Evolutionary conservation across 345 rosid genomes (phyloP), one percentile per base, ranked within the genome.

Genomic region (Raphanus raphanistrum): DNA sequence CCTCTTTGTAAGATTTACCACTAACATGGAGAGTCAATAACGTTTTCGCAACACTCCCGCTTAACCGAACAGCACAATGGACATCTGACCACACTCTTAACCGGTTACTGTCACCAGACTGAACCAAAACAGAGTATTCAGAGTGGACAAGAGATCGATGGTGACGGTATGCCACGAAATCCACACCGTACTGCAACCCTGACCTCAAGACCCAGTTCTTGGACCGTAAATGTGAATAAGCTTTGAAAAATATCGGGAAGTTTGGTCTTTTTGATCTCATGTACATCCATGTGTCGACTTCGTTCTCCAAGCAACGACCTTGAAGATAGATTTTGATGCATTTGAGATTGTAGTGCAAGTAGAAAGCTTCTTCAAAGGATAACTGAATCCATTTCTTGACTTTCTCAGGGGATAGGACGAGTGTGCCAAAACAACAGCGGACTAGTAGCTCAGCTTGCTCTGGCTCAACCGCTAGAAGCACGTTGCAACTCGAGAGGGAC

Each of bases 91-190:
- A 92, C 16, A 76, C 58, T 52, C 84, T 84, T 74, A 94, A 68
- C 58, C 91, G 82, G 36, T 84, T 82, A 63, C 73, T 78, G 17
- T 26, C 81, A 48, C 82, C 9, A 2, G 78, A 87, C 55, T 75
- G 79, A 70, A 86, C 84, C 60, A 90, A 76, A 57, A 92, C 92
- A 0, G 93, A 92, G 77, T 84, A 94, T 50, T 92, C 93, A 26
- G 97, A 87, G 82, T 92, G 97, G 61, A 94, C 97, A 60, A 90
- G 81, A 66, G 93, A 85, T 0, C 97, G 98, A 76, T 89, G 97
- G 70, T 94, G 97, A n/a, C 85, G 85, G 71, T 94, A 92, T 0
- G 89, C 95, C 58, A 89, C 94, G 50, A 81, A 89, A 68, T 92
- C 92, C n/a, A 88, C 96, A 38, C 97, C 96, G 72, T 87, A 94